Conservation (phyloP, 768 basidiomycete genomes). For the Trichaptum fuscoviolaceum region DNA sequence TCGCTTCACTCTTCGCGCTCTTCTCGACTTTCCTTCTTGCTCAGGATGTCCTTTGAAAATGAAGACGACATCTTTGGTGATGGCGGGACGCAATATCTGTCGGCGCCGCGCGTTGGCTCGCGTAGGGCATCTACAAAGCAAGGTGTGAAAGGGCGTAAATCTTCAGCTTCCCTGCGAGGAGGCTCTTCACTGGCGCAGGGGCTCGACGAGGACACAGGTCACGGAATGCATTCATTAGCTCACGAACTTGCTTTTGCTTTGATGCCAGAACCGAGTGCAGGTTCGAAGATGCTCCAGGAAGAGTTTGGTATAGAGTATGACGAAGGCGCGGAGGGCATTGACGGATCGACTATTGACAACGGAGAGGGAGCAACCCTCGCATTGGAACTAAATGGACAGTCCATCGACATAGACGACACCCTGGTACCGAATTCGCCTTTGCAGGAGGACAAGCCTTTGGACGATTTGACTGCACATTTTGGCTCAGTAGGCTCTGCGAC, state of each 20-base stretch:
- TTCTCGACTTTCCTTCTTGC: not conserved
- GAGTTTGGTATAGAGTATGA: slow-evolving; percentile 90
- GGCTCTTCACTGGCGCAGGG: not conserved
- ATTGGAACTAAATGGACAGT: not conserved
- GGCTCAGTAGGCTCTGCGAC: slow-evolving; percentile 31
- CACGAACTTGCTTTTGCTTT: slow-evolving; percentile 85
- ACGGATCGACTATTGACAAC: slow-evolving; percentile 29
- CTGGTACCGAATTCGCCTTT: not conserved
- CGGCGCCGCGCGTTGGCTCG: not conserved
- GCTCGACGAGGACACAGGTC: slow-evolving; percentile 12
- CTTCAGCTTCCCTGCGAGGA: not conserved
- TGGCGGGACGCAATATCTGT: not conserved
- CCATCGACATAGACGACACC: not conserved
- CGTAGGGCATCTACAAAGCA: not conserved
- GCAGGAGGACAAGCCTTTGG: slow-evolving; percentile 23
- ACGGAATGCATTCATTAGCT: slow-evolving; percentile 65
- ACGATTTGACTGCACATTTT: slow-evolving; percentile 30
- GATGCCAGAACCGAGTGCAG: slow-evolving; percentile 78
- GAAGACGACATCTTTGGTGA: not conserved
- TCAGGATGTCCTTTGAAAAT: not conserved
- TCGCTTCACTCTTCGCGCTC: not conserved
- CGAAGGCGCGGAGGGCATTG: slow-evolving; percentile 71
- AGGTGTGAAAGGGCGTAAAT: not conserved
- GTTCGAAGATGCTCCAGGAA: slow-evolving; percentile 75
- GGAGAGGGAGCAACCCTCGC: not conserved